Conservation (phyloP, 23 red algal genomes). For the Cyanidioschyzon merolae region DNA sequence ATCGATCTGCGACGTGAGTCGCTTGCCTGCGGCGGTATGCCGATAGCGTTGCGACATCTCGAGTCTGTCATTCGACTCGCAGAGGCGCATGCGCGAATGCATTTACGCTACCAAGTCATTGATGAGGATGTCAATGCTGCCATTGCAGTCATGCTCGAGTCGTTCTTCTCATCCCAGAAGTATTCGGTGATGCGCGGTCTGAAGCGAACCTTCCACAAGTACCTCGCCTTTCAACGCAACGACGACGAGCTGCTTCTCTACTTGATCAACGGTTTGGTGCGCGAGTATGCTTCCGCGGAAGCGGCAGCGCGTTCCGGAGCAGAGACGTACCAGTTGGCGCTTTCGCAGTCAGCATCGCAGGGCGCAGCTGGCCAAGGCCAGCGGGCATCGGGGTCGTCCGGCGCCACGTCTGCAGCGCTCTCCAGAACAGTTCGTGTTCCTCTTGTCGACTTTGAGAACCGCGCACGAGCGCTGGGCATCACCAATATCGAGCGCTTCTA, state of each 20-base stretch:
- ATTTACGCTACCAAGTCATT: slow-evolving; percentile 73
- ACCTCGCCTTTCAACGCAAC: slow-evolving; percentile 60
- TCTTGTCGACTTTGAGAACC: slow-evolving; percentile 23
- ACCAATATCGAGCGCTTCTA: slow-evolving; percentile 6
- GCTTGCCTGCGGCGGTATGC: slow-evolving; percentile 75
- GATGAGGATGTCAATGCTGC: slow-evolving; percentile 90
- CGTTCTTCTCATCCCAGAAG: slow-evolving; percentile 93
- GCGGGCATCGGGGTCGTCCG: neutral
- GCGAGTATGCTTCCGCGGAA: slow-evolving; percentile 61
- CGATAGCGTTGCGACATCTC: slow-evolving; percentile 91
- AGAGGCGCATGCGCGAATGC: slow-evolving; percentile 79
- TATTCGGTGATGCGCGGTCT: slow-evolving; percentile 85
- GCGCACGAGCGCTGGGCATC: slow-evolving; percentile 17
- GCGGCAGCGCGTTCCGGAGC: neutral
- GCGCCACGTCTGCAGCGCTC: neutral
- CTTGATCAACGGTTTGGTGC: slow-evolving; percentile 65
- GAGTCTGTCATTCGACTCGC: slow-evolving; percentile 89
- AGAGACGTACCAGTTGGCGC: neutral
- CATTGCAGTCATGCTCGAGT: slow-evolving; percentile 85
- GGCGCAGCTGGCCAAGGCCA: neutral
- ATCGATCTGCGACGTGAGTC: slow-evolving; percentile 84
- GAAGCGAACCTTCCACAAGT: slow-evolving; percentile 63
- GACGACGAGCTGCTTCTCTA: slow-evolving; percentile 72
- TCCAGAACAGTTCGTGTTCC: neutral
- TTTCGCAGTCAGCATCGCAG: neutral